phyloP scores from a whole-genome alignment of 2,329 filamentous ascomycete species.

The Dactylellina leptospora region DNA sequence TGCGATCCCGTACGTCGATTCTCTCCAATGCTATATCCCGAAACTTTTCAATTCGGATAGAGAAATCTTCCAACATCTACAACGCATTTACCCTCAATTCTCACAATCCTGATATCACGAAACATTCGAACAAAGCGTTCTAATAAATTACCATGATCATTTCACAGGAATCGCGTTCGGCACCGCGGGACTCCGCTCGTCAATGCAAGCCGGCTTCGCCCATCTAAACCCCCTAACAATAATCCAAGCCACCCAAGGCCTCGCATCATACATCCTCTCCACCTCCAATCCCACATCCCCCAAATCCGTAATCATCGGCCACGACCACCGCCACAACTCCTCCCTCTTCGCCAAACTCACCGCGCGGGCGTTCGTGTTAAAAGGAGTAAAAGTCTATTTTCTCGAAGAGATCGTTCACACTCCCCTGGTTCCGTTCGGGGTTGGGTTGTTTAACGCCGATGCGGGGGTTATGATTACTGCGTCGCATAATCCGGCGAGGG shows the following conservation, averaged over 20 bases:
- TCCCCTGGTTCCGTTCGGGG: constrained; percentile 70
- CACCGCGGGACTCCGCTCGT: constrained; percentile 67
- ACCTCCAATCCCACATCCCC: constrained; percentile 60
- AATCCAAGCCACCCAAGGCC: constrained; percentile 72
- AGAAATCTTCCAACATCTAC: constrained; percentile 33
- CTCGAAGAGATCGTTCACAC: constrained; percentile 68
- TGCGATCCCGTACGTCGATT: constrained; percentile 53
- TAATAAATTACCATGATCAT: neutral
- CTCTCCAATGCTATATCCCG: neutral
- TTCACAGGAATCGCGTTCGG: constrained; percentile 56
- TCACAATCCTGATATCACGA: neutral
- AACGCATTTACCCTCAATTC: constrained; percentile 20
- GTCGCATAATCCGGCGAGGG: constrained; percentile 69
- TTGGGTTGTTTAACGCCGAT: constrained; percentile 65
- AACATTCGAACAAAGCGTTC: constrained; percentile 8
- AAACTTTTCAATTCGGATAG: neutral
- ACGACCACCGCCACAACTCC: constrained; percentile 72
- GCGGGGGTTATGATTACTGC: constrained; percentile 74
- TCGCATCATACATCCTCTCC: constrained; percentile 68
- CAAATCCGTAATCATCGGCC: constrained; percentile 67
- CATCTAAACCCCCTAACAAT: constrained; percentile 70
- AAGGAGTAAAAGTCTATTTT: constrained; percentile 69
- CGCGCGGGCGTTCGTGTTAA: constrained; percentile 69
- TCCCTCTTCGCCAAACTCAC: constrained; percentile 69
- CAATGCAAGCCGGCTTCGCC: constrained; percentile 72